Conservation (phyloP, 2,329 filamentous ascomycete species). For the Ophiocordyceps unilateralis region DNA sequence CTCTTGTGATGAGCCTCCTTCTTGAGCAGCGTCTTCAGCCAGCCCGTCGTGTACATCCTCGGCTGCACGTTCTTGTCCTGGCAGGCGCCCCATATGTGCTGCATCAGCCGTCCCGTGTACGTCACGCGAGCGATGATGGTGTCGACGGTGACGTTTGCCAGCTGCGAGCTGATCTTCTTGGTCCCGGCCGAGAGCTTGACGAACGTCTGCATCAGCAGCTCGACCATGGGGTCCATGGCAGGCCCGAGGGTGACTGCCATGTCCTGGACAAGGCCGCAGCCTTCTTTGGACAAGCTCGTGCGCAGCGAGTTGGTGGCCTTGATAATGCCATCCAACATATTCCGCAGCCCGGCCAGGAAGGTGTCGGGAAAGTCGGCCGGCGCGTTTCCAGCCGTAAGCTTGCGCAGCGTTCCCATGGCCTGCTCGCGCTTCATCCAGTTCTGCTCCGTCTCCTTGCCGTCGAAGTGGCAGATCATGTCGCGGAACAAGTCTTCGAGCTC, state of each 20-base stretch:
- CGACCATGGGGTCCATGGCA: slow-evolving; percentile 72
- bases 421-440: slow-evolving; percentile 87
- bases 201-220: slow-evolving; percentile 74
- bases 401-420: slow-evolving; percentile 56
- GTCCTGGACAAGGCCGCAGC: slow-evolving; percentile 71
- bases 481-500: slow-evolving; percentile 80
- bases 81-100: slow-evolving; percentile 66
- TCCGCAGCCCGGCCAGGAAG: slow-evolving; percentile 55
- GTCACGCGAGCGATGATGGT: slow-evolving; percentile 62
- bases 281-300: slow-evolving; percentile 80
- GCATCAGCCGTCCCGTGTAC: slow-evolving; percentile 65
- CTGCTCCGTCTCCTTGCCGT: slow-evolving; percentile 74
- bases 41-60: slow-evolving; percentile 59
- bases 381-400: slow-evolving; percentile 69
- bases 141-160: slow-evolving; percentile 67
- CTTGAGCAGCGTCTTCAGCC: slow-evolving; percentile 68
- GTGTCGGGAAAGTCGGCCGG: slow-evolving; percentile 55
- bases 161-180: slow-evolving; percentile 82
- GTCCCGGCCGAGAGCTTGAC: slow-evolving; percentile 80
- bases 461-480: slow-evolving; percentile 67
- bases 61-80: slow-evolving; percentile 92
- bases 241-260: slow-evolving; percentile 60
- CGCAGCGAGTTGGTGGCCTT: slow-evolving; percentile 70
- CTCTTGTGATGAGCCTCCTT: slow-evolving; percentile 65
- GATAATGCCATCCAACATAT: slow-evolving; percentile 69